Conservation (phyloP, 2,329 filamentous ascomycete genomes). For the Xylariaceae sp. region DNA sequence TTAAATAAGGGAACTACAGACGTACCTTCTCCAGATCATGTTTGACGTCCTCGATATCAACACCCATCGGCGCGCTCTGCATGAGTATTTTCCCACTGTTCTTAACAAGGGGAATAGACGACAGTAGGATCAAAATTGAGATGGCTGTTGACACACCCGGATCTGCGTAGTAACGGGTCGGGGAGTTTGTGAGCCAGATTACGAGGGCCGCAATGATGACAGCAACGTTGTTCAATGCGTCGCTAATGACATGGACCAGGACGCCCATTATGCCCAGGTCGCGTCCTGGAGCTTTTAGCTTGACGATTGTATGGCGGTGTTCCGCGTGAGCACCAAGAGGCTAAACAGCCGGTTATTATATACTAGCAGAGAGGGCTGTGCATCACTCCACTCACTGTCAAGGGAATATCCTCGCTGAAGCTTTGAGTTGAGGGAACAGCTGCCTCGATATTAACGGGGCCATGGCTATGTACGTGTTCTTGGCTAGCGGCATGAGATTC, state of each 20-base stretch:
- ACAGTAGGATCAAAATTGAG: conserved; percentile 72
- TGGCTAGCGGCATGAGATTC: conserved; percentile 32
- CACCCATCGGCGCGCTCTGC: conserved; percentile 66
- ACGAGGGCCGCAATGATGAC: conserved; percentile 73
- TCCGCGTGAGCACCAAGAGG: conserved; percentile 49
- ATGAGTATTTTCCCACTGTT: conserved; percentile 70
- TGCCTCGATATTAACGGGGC: conserved; percentile 39
- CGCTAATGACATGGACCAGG: conserved; percentile 72
- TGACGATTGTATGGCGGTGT: conserved; percentile 53
- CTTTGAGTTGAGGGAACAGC: conserved; percentile 30
- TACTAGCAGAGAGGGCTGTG: neutral
- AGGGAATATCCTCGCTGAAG: conserved; percentile 33
- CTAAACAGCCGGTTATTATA: conserved; percentile 26
- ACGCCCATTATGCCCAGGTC: conserved; percentile 77
- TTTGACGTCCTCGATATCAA: conserved; percentile 67
- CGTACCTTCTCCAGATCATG: conserved; percentile 70
- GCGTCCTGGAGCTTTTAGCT: conserved; percentile 46
- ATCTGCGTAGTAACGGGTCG: conserved; percentile 72
- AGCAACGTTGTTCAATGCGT: conserved; percentile 77
- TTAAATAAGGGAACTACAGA: neutral
- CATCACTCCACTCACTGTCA: conserved; percentile 32
- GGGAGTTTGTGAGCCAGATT: conserved; percentile 68
- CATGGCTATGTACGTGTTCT: conserved; percentile 37
- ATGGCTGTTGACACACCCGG: conserved; percentile 73
- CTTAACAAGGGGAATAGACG: conserved; percentile 67